These are phyloP conservation scores for Lentinus brumalis DNA, from an alignment of 768 basidiomycete genomes.

Conservation along the genomic window DNA sequence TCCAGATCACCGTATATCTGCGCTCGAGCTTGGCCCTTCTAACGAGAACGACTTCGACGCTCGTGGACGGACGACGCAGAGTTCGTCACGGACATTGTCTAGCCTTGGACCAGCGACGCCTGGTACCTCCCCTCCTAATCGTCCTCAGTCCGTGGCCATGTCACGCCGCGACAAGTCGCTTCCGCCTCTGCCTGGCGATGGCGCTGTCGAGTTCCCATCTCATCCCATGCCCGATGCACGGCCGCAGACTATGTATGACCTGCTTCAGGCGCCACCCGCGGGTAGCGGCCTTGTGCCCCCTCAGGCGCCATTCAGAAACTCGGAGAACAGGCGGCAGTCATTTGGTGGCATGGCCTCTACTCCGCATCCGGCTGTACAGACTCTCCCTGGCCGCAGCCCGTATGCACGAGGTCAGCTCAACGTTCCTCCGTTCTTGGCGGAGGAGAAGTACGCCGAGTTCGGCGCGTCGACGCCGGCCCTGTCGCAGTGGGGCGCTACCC, in stretches of 20 bases:
- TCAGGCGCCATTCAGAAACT: conserved; percentile 59
- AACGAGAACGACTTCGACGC: conserved; percentile 29
- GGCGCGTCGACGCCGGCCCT: conserved; percentile 67
- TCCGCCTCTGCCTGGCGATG: conserved; percentile 69
- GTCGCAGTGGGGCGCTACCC: conserved; percentile 28
- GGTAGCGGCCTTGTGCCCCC: conserved; percentile 61
- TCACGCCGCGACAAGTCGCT: conserved; percentile 70
- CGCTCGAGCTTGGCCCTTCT: conserved; percentile 33
- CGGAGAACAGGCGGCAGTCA: conserved; percentile 70
- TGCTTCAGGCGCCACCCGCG: conserved; percentile 40
- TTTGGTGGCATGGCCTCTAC: conserved; percentile 67
- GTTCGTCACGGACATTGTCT: conserved; percentile 25
- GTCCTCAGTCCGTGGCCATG: conserved; percentile 21
- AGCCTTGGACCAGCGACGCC: conserved; percentile 27
- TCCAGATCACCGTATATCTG: conserved; percentile 37
- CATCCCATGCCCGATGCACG: conserved; percentile 42
- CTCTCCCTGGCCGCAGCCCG: conserved; percentile 41
- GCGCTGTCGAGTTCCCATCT: conserved; percentile 29
- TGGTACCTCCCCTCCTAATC: conserved; percentile 14
- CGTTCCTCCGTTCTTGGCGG: conserved; percentile 28
- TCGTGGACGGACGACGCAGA: conserved; percentile 29
- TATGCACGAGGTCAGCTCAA: conserved; percentile 15
- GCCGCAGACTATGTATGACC: conserved; percentile 69
- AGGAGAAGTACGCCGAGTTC: conserved; percentile 66
- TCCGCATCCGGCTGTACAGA: conserved; percentile 55